These are phyloP conservation scores for Monoraphidium neglectum DNA, from an alignment of 139 green algal genomes.

Conservation along the genomic window DNA sequence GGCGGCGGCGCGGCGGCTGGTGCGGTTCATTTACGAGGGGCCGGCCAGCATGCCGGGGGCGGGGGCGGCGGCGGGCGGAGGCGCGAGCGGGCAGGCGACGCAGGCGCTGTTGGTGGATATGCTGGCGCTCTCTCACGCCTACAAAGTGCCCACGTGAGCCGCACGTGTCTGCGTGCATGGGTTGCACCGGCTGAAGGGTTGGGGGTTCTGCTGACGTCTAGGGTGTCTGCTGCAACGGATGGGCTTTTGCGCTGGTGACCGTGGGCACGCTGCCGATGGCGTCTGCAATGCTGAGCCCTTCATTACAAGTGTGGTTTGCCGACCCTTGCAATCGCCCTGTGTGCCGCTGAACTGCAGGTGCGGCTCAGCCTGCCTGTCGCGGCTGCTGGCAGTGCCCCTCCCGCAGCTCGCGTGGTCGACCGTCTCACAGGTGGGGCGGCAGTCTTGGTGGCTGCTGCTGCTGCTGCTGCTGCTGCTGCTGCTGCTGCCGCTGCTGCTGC, in stretches of 20 bases:
- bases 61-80: neutral
- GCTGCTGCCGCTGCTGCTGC: slow-evolving; percentile 6
- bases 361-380: neutral
- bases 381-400: slow-evolving; percentile 8
- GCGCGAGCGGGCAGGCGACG: neutral
- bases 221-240: too few species aligned
- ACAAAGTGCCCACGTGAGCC: neutral
- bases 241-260: too few species aligned
- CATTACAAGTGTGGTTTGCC: too few species aligned
- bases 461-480: slow-evolving; percentile 1
- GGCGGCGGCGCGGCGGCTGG: slow-evolving; percentile 7
- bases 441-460: neutral
- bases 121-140: slow-evolving; percentile 20
- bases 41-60: neutral
- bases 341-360: too few species aligned
- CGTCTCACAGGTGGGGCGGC: neutral
- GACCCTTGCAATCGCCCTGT: too few species aligned
- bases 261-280: too few species aligned
- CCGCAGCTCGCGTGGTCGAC: neutral
- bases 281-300: too few species aligned
- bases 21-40: slow-evolving; percentile 22
- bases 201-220: too few species aligned
- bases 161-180: too few species aligned
- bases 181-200: too few species aligned
- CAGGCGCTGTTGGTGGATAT: slow-evolving; percentile 23